Base-by-base conservation (phyloP, 768 basidiomycete genomes). In the Podaxis rugospora region DNA sequence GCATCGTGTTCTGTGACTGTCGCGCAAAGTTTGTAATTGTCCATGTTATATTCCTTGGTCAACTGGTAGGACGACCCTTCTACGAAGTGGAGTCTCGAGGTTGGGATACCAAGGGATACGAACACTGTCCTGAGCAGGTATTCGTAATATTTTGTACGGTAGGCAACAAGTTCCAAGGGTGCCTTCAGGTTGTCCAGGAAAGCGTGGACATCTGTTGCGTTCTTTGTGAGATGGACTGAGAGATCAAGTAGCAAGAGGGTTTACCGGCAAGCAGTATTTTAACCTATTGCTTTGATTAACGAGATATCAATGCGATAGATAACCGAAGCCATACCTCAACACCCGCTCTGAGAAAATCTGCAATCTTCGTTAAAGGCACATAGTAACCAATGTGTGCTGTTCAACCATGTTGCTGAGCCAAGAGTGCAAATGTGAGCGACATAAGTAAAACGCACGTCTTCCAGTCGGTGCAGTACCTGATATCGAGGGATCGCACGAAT, bases 131-230 rank as follows among this genome's bases (percentile, higher is more conserved):
- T 83, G 27, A 98, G 82, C 60, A 98, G 62, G 69, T 82, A 81
- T 67, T 93, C 78, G 77, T 99, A 99, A 85, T 96, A 99, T 66
- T 88, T 86, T 61, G 90, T 92, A 28, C 95, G 84, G 74, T 95
- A 82, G 0, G 81, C 83, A 51, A 99, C 93, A 61, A 97, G 90
- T 51, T 95, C 93, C 1, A 96, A 76, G 0, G 96, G 95, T 0
- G 97, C 95, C 75, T 99, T 99, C 66, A 95, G 78, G 69, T 98
- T 97, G 71, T 99, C 97, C 51, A 99, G 85, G 79, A 98, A 98
- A 5, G 95, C 97, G 67, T 98, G 97, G 13, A 98, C 85, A 70
- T 97, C 94, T 92, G 70, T 49, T 6, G 14, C 4, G 32, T n/a
- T 18, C 23, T 16, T 16, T 11, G 25, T 58, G 55, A 47, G 25